These are phyloP conservation scores for Meira nashicola DNA, from an alignment of 1,284 basidiomycete species.

Conservation along the genomic window DNA sequence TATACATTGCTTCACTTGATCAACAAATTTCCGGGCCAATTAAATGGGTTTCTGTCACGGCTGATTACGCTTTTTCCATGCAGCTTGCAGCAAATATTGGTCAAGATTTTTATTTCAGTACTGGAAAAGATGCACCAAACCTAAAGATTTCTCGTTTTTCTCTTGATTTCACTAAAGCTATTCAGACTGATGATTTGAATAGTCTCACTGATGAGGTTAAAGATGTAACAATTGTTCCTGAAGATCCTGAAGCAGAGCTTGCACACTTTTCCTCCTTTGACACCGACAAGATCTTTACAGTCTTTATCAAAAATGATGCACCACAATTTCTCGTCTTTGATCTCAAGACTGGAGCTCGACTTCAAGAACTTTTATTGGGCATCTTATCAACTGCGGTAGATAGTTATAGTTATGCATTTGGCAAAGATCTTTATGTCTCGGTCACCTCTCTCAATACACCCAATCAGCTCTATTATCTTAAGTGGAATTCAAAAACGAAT, in stretches of 20 bases:
- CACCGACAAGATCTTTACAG: slow-evolving; percentile 63
- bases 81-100: slow-evolving; percentile 42
- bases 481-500: slow-evolving; percentile 25
- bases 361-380: slow-evolving; percentile 68
- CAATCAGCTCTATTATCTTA: slow-evolving; percentile 58
- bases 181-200: slow-evolving; percentile 28
- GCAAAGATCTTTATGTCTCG: slow-evolving; percentile 58
- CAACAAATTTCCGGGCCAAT: slow-evolving; percentile 18
- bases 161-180: slow-evolving; percentile 23
- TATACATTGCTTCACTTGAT: slow-evolving; percentile 31
- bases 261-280: slow-evolving; percentile 60
- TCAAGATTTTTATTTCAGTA: slow-evolving; percentile 44
- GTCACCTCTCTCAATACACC: slow-evolving; percentile 71
- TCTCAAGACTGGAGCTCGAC: slow-evolving; percentile 60
- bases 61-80: slow-evolving; percentile 40
- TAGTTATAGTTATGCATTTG: no score
- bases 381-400: slow-evolving; percentile 57
- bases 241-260: slow-evolving; percentile 64
- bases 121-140: slow-evolving; percentile 48
- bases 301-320: slow-evolving; percentile 74
- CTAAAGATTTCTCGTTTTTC: slow-evolving; percentile 38
- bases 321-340: slow-evolving; percentile 74
- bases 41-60: slow-evolving; percentile 41
- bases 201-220: slow-evolving; percentile 28
- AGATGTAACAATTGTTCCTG: slow-evolving; percentile 63